Evolutionary conservation across 768 basidiomycete genomes (phyloP).

Genomic region (Macrocybe gigantea): DNA sequence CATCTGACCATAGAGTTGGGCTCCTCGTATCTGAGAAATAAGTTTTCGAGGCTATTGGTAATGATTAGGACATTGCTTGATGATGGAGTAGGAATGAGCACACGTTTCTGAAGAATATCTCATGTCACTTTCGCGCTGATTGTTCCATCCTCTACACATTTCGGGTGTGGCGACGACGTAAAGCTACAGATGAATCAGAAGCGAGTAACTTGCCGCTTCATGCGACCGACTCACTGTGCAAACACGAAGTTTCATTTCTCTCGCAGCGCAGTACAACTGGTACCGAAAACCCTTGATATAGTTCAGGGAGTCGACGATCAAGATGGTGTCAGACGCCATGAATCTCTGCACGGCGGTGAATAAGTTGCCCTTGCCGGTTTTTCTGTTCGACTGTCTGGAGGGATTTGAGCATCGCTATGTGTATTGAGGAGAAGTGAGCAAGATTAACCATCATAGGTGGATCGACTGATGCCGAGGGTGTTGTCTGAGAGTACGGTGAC

Average conservation of each 20-base stretch:
- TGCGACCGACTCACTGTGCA: conserved; percentile 64
- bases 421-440: not conserved
- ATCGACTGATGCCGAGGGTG: conserved; percentile 52
- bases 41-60: conserved; percentile 66
- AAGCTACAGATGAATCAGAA: conserved; percentile 40
- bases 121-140: conserved; percentile 34
- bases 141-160: conserved; percentile 75
- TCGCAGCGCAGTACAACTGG: conserved; percentile 94
- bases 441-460: conserved; percentile 67
- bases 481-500: conserved; percentile 70
- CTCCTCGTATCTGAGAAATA: conserved; percentile 88
- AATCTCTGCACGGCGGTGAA: conserved; percentile 80
- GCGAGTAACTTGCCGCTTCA: not conserved
- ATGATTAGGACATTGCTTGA: conserved; percentile 1
- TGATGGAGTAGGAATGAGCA: conserved; percentile 16
- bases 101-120: conserved; percentile 73
- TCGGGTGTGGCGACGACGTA: conserved; percentile 73
- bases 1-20: conserved; percentile 98
- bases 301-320: conserved; percentile 88
- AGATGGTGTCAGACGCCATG: conserved; percentile 65
- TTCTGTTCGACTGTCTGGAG: conserved; percentile 69
- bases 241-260: conserved; percentile 78
- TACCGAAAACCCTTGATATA: conserved; percentile 99
- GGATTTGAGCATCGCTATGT: conserved; percentile 1
- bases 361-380: conserved; percentile 79